Evolutionary conservation across 2,329 filamentous ascomycete genomes (phyloP).

Genomic region (Microascus cirrosus): DNA sequence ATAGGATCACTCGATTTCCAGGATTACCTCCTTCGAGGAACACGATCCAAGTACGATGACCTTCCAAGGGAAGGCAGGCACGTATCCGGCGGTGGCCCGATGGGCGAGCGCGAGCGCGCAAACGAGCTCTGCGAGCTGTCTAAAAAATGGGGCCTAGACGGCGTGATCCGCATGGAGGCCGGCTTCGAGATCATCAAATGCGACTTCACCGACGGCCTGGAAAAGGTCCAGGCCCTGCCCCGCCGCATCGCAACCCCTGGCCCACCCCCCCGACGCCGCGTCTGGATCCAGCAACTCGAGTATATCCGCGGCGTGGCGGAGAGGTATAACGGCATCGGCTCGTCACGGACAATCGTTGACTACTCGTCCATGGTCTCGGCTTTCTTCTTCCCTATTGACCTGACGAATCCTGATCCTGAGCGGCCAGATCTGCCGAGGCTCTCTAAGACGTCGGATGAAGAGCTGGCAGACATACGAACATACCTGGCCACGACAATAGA

Average conservation of each 20-base stretch:
- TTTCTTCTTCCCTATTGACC: constrained; percentile 37
- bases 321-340: constrained; percentile 33
- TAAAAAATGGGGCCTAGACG: constrained; percentile 46
- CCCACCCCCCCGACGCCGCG: too few species aligned
- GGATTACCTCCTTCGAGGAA: too few species aligned
- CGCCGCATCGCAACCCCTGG: not conserved
- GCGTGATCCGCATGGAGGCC: constrained; percentile 55
- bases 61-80: too few species aligned
- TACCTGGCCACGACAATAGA: constrained; percentile 14
- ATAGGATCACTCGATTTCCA: too few species aligned
- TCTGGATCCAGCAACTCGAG: too few species aligned
- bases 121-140: constrained; percentile 43
- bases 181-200: constrained; percentile 64
- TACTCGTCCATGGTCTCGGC: constrained; percentile 40
- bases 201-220: constrained; percentile 38
- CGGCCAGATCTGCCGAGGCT: constrained; percentile 20
- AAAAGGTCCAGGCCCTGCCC: constrained; percentile 18
- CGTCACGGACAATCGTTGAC: constrained; percentile 28
- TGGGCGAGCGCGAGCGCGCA: constrained; percentile 27
- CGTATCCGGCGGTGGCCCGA: too few species aligned
- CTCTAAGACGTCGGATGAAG: constrained; percentile 13
- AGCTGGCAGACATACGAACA: constrained; percentile 22
- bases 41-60: too few species aligned
- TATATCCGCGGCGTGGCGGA: constrained; percentile 15
- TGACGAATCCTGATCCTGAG: constrained; percentile 25